A percentile compares a stretch with the other conserved stretches of the same genome.
Evolutionary conservation across 768 basidiomycete species (phyloP).

Genomic region (Podaxis sp.): DNA sequence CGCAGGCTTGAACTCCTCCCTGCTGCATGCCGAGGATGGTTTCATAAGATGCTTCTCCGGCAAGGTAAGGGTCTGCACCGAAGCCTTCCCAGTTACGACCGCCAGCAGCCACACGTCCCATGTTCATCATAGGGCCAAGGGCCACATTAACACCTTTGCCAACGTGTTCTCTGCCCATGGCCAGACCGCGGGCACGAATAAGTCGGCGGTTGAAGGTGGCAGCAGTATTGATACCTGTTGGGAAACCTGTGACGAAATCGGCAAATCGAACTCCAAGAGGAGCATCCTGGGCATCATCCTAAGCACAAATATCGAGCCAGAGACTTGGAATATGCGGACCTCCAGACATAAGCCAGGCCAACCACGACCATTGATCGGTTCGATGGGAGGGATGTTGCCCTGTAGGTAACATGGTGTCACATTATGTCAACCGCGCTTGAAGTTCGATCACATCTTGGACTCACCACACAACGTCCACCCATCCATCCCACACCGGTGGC

Average conservation of each 20-base stretch:
- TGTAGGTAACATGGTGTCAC: constrained; percentile 17
- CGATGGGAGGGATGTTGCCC: constrained; percentile 59
- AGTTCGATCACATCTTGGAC: constrained; percentile 17
- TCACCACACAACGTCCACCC: constrained; percentile 64
- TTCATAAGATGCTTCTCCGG: constrained; percentile 77
- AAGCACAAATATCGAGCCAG: neutral
- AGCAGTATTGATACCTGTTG: constrained; percentile 80
- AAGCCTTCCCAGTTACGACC: constrained; percentile 97
- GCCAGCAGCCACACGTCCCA: constrained; percentile 73
- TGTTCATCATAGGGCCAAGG: constrained; percentile 84
- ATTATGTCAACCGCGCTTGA: neutral
- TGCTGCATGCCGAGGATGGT: constrained; percentile 82
- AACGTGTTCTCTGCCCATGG: constrained; percentile 80
- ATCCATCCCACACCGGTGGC: constrained; percentile 69
- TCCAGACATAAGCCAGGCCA: constrained; percentile 76
- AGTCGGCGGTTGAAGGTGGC: constrained; percentile 78
- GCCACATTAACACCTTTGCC: constrained; percentile 84
- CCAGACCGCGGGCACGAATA: constrained; percentile 71
- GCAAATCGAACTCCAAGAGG: constrained; percentile 77
- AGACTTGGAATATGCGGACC: constrained; percentile 27
- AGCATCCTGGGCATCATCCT: constrained; percentile 43
- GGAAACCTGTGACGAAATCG: constrained; percentile 76
- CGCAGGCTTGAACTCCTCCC: constrained; percentile 81
- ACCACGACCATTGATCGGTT: constrained; percentile 34
- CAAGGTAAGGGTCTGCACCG: constrained; percentile 83